Evolutionary conservation across 2,329 filamentous ascomycete genomes (phyloP), one percentile per base, ranked within the genome.

Genomic region (Chaetomiaceae sp.): DNA sequence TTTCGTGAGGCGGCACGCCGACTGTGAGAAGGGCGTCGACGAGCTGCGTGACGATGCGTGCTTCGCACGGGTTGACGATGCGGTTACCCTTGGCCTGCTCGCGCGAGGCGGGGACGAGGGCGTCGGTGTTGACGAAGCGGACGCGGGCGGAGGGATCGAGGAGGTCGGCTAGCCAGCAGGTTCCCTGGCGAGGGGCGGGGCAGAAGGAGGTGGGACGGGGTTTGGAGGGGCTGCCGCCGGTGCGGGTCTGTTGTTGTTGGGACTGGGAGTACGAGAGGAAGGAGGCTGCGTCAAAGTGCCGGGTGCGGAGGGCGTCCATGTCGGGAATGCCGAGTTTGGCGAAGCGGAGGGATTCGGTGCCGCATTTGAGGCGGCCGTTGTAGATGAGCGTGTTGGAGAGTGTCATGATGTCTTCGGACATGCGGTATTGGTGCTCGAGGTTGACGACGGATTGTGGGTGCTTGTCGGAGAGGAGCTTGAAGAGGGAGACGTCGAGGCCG

Each of bases 381-480:
- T 99, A 99, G 64, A 99, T 96, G 52, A 99, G 80, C 1, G 82
- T 88, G 69, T 96, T 99, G 58, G 90, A 95, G 14, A 99, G 79
- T 2, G 86, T 80, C 92, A 97, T 97, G 56, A 99, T 88, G 57
- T 99, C 94, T 61, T 94, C 88, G 64, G 90, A 96, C 94, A 99
- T 99, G 57, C 94, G 89, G 67, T 99, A 99, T 68, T 99, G 94
- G 65, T 96, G 91, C 64, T 94, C 91, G 1, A 99, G 80, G 59
- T 88, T 95, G 57, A 95, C 89, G 2, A 99, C 91, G 1, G 91
- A 91, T 43, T 83, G 76, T 0, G 94, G 91, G 59, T 97, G 91
- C 0, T 82, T 80, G 64, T 97, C 94, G 1, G 91, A 96, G 12
- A 99, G 80, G 3, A 94, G 79, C 68, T 95, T 95, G 79, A 99